Evolutionary conservation across 108 stramenopile genomes (phyloP), one percentile per base, ranked within the genome.

Genomic region (Aurantiochytrium sp.): DNA sequence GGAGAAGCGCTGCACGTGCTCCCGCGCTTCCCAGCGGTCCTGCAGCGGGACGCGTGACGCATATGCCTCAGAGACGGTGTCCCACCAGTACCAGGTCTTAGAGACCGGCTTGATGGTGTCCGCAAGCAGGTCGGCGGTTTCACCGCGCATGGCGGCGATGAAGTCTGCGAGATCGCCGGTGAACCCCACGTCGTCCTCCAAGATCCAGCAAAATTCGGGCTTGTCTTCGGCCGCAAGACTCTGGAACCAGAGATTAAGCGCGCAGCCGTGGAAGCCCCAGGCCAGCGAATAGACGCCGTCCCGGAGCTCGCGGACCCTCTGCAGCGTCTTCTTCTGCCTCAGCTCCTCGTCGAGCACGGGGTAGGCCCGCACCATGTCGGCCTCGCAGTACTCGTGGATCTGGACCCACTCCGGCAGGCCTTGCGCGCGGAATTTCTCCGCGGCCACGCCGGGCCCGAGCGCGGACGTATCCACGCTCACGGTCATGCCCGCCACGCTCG

Each of bases 171-270:
- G 17, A 24, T 41, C n/a, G 73, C 73, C 73, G 6, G 73, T 81
- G 24, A 81, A 81, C 12, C 73, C 73, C 30, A 81, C 73, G 30
- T 81, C 73, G 39, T 81, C 73, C 73, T 81, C 73, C 8, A 81
- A 48, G 1, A 81, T 24, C 73, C 73, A 81, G 27, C 21, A 22
- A n/a, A 81, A 81, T 41, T 12, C 73, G 12, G 39, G 45, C 2
- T 42, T 37, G 6, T 42, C 12, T 24, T 81, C 73, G 32, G 0
- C 32, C 24, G 27, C 1, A 3, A 81, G 15, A 5, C 3, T 27
- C 30, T 81, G 73, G 32, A 81, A 81, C 73, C 73, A 81, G 1
- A 81, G 36, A 1, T 81, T 81, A 24, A 81, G 39, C 73, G 73
- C 73, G 12, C 45, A 41, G 39, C 45, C n/a, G 24, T 81, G 73